Percentiles rank a stretch among this genome's conserved stretches.
Evolutionary conservation across 164 flowering plant species (phyloP).

Genomic region (Buxus sempervirens): DNA sequence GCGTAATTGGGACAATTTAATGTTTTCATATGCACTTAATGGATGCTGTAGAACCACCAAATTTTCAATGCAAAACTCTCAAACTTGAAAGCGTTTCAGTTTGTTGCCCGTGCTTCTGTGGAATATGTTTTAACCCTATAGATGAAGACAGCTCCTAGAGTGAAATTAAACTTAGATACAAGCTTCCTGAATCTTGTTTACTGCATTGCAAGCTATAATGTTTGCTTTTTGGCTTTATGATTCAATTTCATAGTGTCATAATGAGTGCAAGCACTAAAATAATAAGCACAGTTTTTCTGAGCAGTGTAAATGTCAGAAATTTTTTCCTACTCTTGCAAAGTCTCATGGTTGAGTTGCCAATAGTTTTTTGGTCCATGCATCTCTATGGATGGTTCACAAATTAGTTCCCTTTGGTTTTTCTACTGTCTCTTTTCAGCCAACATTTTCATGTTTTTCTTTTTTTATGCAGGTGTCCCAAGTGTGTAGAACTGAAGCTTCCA

Average conservation of each 20-base stretch:
- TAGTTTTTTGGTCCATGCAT: background rate
- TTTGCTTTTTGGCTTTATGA: too few relatives aligned
- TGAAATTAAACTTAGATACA: too few relatives aligned
- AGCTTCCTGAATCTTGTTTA: too few relatives aligned
- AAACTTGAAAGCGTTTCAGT: too few relatives aligned
- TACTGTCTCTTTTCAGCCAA: background rate
- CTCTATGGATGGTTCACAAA: background rate
- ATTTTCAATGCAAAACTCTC: too few relatives aligned
- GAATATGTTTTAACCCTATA: too few relatives aligned
- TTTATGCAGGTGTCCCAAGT: slow-evolving; percentile 87
- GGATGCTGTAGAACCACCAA: too few relatives aligned
- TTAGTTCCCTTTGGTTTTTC: background rate
- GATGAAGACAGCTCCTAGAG: too few relatives aligned
- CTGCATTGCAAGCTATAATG: too few relatives aligned
- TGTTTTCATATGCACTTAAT: too few relatives aligned
- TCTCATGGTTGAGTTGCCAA: background rate
- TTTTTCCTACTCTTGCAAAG: background rate
- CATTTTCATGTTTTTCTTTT: background rate
- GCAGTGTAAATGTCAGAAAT: background rate
- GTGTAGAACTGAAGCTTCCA: slow-evolving; percentile 83
- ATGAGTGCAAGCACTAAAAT: background rate
- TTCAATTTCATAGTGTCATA: background rate
- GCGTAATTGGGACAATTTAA: too few relatives aligned
- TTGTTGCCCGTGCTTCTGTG: too few relatives aligned
- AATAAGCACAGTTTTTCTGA: background rate